Evolutionary conservation across 768 basidiomycete species (phyloP), one percentile per base, ranked within the genome.

Genomic region (Psilocybe cubensis): DNA sequence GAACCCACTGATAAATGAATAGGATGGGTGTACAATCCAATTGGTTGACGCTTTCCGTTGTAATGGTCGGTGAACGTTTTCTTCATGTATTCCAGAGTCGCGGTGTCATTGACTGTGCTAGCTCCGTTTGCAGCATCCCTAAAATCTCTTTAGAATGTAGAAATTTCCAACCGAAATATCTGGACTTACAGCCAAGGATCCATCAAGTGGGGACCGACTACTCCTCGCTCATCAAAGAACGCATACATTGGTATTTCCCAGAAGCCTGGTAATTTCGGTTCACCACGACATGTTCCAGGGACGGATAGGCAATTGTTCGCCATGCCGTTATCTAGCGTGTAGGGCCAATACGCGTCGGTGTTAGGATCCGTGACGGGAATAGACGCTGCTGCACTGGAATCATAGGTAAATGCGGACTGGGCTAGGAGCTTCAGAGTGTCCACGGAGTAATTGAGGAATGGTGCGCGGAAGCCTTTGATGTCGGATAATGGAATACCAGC

Each of bases 201-300:
- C 91, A 92, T 92, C 62, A 92, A 74, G 74, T 92, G 89, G 14
- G 76, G 70, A 0, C 88, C 88, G 6, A 60, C 72, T 8, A 70
- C 74, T 4, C 87, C 87, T 10, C 73, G 69, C 9, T 79, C 57
- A 67, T 90, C 89, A 60, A 92, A 91, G 70, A 84, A 81, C 0
- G 86, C 86, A 68, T 91, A 91, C 90, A 92, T 91, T 1, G 91
- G 91, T 52, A 91, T 79, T 71, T 92, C 89, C 91, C 91, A 93
- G 66, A 93, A 80, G 4, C 91, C 91, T 20, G 89, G 87, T 2
- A 92, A 73, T 60, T 83, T 81, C 5, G 88, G 87, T 71, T 87
- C 68, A 42, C 91, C 91, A 63, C 85, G 80, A 72, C 91, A 92
- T 3, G 80, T 71, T 24, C 77, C 80, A 0, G 68, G 64, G 3